phyloP scores from a whole-genome alignment of 768 basidiomycete species.

The Podaxis pistillaris region DNA sequence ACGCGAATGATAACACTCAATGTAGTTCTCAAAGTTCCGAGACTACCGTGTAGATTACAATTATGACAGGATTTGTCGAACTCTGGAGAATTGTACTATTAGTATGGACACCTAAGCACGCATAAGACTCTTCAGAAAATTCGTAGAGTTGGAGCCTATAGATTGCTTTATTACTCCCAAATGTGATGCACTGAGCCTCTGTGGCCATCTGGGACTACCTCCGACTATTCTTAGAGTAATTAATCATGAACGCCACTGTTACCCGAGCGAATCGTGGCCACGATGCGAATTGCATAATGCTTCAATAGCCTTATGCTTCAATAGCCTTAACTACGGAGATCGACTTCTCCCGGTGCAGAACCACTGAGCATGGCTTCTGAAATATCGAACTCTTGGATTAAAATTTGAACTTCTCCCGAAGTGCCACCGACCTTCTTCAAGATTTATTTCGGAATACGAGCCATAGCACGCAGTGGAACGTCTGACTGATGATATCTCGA shows the following conservation, averaged over 20 bases:
- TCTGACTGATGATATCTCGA: not conserved
- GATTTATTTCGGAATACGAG: not conserved
- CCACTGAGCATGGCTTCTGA: not conserved
- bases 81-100: not conserved
- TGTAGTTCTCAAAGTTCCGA: not conserved
- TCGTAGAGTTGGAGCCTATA: not conserved
- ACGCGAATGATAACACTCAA: not conserved
- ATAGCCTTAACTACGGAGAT: not conserved
- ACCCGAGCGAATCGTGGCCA: not conserved
- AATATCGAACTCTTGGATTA: not conserved
- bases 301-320: not conserved
- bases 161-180: no score
- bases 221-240: not conserved
- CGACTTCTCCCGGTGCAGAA: not conserved
- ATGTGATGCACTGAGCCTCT: no score
- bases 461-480: not conserved
- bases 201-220: no score
- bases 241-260: not conserved
- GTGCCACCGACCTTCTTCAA: not conserved
- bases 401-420: not conserved
- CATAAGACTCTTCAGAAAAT: not conserved
- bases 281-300: not conserved
- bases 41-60: not conserved
- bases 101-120: not conserved
- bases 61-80: not conserved